phyloP scores from a whole-genome alignment of 2,329 filamentous ascomycete species.

The Pestalotiopsis sp. region DNA sequence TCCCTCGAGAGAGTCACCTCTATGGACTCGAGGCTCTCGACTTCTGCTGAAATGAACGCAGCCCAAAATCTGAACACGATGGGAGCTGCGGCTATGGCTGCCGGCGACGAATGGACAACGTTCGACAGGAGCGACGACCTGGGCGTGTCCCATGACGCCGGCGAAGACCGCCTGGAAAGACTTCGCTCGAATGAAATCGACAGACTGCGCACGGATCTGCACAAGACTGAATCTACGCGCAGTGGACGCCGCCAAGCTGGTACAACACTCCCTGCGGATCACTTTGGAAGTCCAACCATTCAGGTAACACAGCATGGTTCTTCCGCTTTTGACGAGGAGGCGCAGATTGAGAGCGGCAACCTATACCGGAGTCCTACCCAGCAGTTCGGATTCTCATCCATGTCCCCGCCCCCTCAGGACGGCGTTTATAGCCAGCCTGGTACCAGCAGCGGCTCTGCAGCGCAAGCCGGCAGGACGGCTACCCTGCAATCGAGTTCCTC shows the following conservation, averaged over 20 bases:
- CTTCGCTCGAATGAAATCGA: constrained; percentile 41
- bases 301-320: constrained; percentile 29
- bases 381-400: neutral
- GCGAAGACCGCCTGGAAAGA: constrained; percentile 31
- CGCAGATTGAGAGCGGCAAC: constrained; percentile 29
- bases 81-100: constrained; percentile 31
- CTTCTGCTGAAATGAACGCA: constrained; percentile 45
- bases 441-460: neutral
- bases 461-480: neutral
- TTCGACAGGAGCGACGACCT: constrained; percentile 39
- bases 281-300: constrained; percentile 22
- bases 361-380: neutral
- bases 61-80: constrained; percentile 47
- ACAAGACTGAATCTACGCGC: constrained; percentile 30
- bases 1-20: constrained; percentile 23
- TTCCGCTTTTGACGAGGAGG: constrained; percentile 32
- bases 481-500: constrained; percentile 1
- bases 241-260: constrained; percentile 32
- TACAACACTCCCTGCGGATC: constrained; percentile 26
- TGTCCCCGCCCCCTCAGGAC: neutral
- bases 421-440: neutral
- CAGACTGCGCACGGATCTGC: constrained; percentile 23
- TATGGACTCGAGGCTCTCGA: constrained; percentile 23
- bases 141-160: constrained; percentile 27
- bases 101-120: constrained; percentile 38